Conservation (phyloP, 257 asterid genomes). For the Scutellaria minor region DNA sequence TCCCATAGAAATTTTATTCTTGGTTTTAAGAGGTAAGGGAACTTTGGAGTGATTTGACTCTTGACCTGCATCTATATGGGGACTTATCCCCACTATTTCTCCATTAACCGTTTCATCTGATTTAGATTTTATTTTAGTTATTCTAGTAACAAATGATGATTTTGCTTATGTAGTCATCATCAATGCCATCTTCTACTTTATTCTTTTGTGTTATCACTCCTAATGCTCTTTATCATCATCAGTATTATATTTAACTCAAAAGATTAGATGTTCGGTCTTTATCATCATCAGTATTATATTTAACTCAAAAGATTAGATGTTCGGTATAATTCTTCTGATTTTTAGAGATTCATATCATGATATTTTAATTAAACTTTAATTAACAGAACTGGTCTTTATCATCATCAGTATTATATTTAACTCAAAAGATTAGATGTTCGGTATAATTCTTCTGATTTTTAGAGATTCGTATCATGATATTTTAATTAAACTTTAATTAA, state of each 20-base stretch:
- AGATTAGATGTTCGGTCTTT: too few relatives aligned
- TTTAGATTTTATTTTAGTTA: background rate
- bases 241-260: too few relatives aligned
- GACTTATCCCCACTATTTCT: background rate
- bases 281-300: constrained; percentile 5
- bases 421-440: constrained; percentile 20
- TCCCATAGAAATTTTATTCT: background rate
- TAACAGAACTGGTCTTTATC: constrained; percentile 64
- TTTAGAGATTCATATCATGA: constrained; percentile 26
- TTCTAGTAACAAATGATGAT: background rate
- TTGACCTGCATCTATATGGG: constrained; percentile 4
- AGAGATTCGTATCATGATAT: constrained; percentile 25
- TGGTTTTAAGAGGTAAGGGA: constrained; percentile 13
- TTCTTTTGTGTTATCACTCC: too few relatives aligned
- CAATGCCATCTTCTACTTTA: background rate
- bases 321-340: constrained; percentile 15
- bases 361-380: constrained; percentile 23
- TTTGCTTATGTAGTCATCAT: background rate
- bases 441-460: constrained; percentile 19
- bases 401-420: constrained; percentile 1
- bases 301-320: constrained; percentile 16
- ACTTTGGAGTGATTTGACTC: constrained; percentile 9
- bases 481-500: constrained; percentile 23
- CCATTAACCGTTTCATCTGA: background rate
- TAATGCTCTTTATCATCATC: background rate